Percentiles rank a stretch among this genome's conserved stretches.
These are phyloP conservation scores for Arabis alpina DNA, from an alignment of 345 rosid species.

Conservation along the genomic window DNA sequence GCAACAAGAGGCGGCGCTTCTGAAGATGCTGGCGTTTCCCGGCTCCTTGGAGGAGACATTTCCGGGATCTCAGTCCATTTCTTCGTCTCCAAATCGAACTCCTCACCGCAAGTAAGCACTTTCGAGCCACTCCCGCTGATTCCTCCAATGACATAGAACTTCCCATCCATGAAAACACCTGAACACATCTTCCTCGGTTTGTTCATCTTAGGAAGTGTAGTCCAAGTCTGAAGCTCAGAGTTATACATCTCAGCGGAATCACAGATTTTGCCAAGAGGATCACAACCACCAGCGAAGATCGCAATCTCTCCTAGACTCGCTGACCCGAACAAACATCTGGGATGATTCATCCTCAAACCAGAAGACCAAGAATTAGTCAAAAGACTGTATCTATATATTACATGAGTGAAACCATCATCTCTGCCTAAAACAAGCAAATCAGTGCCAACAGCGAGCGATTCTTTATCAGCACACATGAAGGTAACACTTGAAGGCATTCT, in stretches of 20 bases:
- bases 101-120: conserved; percentile 64
- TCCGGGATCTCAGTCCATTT: conserved; percentile 66
- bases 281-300: conserved; percentile 83
- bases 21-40: conserved; percentile 38
- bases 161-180: conserved; percentile 80
- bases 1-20: conserved; percentile 85
- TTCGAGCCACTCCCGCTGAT: conserved; percentile 41
- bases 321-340: conserved; percentile 80
- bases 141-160: conserved; percentile 85
- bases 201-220: conserved; percentile 61
- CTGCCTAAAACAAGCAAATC: conserved; percentile 66
- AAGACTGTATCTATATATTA: conserved; percentile 53
- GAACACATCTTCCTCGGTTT: conserved; percentile 77
- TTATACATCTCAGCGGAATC: conserved; percentile 70
- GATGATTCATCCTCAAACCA: conserved; percentile 52
- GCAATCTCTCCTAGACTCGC: conserved; percentile 67
- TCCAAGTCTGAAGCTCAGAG: conserved; percentile 62
- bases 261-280: conserved; percentile 45
- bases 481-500: conserved; percentile 54
- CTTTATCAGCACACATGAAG: conserved; percentile 59
- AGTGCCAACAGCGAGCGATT: conserved; percentile 66
- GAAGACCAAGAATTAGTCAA: conserved; percentile 55
- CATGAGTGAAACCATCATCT: conserved; percentile 41
- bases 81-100: conserved; percentile 57
- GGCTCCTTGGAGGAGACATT: conserved; percentile 63